Evolutionary conservation across 345 rosid species (phyloP).

Genomic region (Isatis tinctoria): DNA sequence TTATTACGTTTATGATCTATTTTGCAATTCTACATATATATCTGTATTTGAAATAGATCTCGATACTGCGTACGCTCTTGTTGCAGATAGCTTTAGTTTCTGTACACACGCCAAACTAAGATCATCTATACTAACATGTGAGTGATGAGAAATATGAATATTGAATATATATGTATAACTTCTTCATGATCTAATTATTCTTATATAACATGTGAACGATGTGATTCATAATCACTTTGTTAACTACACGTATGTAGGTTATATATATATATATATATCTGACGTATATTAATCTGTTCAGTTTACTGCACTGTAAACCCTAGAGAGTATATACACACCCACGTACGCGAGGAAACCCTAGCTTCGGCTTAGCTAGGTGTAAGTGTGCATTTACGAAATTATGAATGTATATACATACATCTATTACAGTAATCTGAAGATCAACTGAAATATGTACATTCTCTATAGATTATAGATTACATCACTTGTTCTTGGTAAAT

Average conservation of each 20-base stretch:
- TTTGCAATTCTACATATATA: not conserved
- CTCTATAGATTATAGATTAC: not conserved
- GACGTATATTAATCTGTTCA: not conserved
- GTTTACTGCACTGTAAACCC: constrained; percentile 17
- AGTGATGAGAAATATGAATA: not conserved
- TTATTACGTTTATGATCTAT: constrained; percentile 5
- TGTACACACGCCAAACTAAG: not conserved
- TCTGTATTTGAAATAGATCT: not conserved
- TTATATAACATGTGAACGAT: not conserved
- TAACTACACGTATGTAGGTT: not conserved
- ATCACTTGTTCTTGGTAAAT: not conserved
- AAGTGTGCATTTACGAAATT: not conserved
- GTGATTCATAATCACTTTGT: not conserved
- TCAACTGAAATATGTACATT: not conserved
- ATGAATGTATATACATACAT: not conserved
- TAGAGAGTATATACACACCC: not conserved
- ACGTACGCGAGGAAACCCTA: constrained; percentile 12
- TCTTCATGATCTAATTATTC: not conserved
- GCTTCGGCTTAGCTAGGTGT: not conserved
- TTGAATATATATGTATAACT: not conserved
- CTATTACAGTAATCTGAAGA: not conserved
- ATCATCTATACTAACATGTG: not conserved
- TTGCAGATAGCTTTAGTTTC: not conserved
- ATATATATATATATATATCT: not conserved
- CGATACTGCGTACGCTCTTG: not conserved